Conservation (phyloP, 1,139 yeast species). For the Lodderomyces oxycetoniae region DNA sequence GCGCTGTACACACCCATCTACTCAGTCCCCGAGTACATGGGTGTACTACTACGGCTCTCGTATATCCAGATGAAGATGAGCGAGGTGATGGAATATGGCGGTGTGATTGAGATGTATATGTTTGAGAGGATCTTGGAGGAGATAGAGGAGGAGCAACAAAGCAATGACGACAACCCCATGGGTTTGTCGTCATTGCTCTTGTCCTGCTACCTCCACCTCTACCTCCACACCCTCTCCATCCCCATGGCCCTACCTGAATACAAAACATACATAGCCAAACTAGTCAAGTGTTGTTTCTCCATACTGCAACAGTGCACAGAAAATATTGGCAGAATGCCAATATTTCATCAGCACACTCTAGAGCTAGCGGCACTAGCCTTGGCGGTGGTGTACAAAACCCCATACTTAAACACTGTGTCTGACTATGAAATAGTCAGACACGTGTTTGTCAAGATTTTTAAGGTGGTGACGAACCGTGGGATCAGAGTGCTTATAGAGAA, state of each 20-base stretch:
- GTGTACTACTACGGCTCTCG: conserved; percentile 38
- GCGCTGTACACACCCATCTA: no score
- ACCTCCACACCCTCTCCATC: no score
- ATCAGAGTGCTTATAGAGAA: no score
- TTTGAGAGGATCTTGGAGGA: conserved; percentile 40
- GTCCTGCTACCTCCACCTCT: conserved; percentile 1
- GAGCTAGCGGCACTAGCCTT: conserved; percentile 32
- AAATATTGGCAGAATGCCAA: no score
- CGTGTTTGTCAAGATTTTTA: conserved; percentile 26
- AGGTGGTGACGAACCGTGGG: no score
- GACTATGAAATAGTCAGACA: conserved; percentile 31
- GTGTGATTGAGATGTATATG: conserved; percentile 41
- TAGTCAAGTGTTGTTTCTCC: conserved; percentile 27
- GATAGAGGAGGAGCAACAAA: conserved; percentile 16
- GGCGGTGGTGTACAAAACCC: conserved; percentile 35
- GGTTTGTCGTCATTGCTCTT: no score
- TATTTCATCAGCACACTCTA: conserved; percentile 38
- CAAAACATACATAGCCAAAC: conserved; percentile 25
- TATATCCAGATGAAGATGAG: conserved; percentile 40
- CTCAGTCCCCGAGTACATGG: no score
- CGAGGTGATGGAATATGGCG: conserved; percentile 39
- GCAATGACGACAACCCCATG: not conserved
- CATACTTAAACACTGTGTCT: conserved; percentile 26
- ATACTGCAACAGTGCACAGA: no score
- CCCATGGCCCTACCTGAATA: conserved; percentile 28